phyloP scores from a whole-genome alignment of 2,329 filamentous ascomycete species.

The Alternaria triticimaculans region DNA sequence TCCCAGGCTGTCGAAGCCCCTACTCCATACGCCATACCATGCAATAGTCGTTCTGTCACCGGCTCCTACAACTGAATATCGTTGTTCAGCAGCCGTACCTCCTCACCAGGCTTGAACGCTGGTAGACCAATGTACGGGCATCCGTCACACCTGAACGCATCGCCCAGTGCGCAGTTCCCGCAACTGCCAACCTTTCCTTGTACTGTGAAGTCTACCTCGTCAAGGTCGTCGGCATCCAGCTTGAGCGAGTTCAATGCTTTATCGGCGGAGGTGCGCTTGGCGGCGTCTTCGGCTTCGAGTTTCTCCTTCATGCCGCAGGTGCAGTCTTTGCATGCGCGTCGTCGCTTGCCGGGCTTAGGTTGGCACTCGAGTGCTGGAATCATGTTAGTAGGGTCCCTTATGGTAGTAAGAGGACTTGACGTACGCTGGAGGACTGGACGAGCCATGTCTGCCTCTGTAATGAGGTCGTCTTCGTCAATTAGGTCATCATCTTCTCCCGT shows the following conservation, averaged over 20 bases:
- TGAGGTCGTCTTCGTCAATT: constrained; percentile 87
- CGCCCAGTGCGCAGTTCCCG: constrained; percentile 90
- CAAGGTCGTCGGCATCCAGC: constrained; percentile 77
- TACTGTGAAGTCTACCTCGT: constrained; percentile 96
- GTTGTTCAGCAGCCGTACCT: constrained; percentile 86
- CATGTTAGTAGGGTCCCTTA: constrained; percentile 11
- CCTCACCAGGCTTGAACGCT: constrained; percentile 95
- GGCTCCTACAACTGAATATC: constrained; percentile 73
- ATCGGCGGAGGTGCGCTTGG: constrained; percentile 70
- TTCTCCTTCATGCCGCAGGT: constrained; percentile 89
- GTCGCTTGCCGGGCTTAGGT: constrained; percentile 85
- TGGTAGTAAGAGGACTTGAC: constrained; percentile 47
- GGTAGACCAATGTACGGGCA: constrained; percentile 91
- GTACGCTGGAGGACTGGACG: constrained; percentile 80
- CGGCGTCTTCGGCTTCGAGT: constrained; percentile 82
- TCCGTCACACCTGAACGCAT: constrained; percentile 71
- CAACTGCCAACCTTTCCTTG: constrained; percentile 95
- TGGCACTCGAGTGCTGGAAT: constrained; percentile 78
- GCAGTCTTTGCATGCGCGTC: constrained; percentile 97
- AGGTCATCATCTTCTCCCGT: constrained; percentile 76
- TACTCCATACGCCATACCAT: constrained; percentile 5
- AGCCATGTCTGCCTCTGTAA: constrained; percentile 84
- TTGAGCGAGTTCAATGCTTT: constrained; percentile 70
- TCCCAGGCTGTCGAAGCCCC: background rate
- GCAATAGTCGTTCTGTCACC: background rate